Evolutionary conservation across 2,329 filamentous ascomycete species (phyloP), one percentile per base, ranked within the genome.

Genomic region (Paraphoma sp.): DNA sequence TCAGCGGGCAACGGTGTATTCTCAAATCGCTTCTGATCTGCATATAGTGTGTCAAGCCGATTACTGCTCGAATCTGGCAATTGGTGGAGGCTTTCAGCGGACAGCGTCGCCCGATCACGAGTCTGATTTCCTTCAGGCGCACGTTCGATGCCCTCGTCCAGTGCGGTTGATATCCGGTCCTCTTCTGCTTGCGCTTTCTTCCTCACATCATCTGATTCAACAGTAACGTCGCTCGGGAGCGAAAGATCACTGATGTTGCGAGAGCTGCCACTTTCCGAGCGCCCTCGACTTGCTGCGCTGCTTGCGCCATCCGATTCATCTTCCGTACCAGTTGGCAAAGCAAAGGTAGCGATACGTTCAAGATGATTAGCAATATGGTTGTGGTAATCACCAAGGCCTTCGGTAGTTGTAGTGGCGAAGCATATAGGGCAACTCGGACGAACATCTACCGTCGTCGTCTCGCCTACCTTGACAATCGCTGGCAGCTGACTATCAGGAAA

Each of bases 301-400:
- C 74, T 76, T 28, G 62, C 69, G n/a, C 64, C 71, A 42, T 72
- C 70, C 12, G 57, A 56, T 17, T 73, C 69, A 38, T 73, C 70
- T 53, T 72, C 69, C 1, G 47, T 54, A 18, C 63, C 60, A 23
- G 60, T 69, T 2, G 75, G 73, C 8, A 77, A 48, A 12, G 75
- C 69, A 50, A 77, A 77, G 0, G 69, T 59, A 41, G 74, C 73
- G 9, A 77, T 57, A 7, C 71, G 66, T 55, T 76, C 73, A 4
- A 76, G 56, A 59, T 77, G 74, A 38, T 77, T 72, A 1, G 75
- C 75, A 36, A 77, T 68, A 53, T 76, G 74, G 49, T 68, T 75
- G 14, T 72, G 67, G 3, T 76, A 59, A 14, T 69, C 58, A 12
- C 60, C 66, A 31, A 69, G 53, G 1, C 64, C 65, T 48, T 71